Conservation (phyloP, 2,329 filamentous ascomycete genomes). For the Botrytis tulipae region DNA sequence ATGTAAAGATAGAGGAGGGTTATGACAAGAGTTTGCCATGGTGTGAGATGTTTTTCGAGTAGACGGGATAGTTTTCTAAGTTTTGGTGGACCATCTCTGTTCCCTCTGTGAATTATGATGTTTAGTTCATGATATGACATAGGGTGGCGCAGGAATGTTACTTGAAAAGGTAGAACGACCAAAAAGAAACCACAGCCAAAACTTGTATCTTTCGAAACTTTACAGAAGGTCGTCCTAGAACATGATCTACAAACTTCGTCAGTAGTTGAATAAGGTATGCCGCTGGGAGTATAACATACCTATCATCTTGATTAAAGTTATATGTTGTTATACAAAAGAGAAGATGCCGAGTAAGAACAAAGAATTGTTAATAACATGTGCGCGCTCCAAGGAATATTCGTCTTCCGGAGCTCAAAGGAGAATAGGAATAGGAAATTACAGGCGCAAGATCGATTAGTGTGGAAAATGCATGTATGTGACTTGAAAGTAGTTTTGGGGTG, state of each 20-base stretch:
- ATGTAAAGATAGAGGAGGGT: conserved; percentile 91
- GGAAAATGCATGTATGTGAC: not conserved
- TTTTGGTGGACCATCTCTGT: conserved; percentile 83
- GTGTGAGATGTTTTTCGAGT: conserved; percentile 69
- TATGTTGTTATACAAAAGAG: conserved; percentile 15
- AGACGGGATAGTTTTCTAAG: conserved; percentile 68
- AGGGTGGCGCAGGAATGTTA: conserved; percentile 41
- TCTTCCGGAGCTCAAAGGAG: conserved; percentile 1
- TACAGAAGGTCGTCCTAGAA: conserved; percentile 84
- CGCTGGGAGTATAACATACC: not conserved
- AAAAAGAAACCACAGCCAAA: conserved; percentile 85
- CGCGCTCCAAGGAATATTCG: not conserved
- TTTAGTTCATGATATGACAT: conserved; percentile 15
- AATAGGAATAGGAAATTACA: not conserved
- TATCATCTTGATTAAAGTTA: conserved; percentile 19
- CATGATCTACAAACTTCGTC: conserved; percentile 62
- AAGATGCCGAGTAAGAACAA: conserved; percentile 12
- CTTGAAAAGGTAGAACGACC: conserved; percentile 81
- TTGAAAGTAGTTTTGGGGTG: not conserved
- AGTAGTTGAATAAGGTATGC: not conserved
- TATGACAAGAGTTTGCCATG: conserved; percentile 85
- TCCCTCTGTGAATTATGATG: conserved; percentile 55
- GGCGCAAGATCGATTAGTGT: not conserved
- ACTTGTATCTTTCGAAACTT: conserved; percentile 93
- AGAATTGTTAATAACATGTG: conserved; percentile 17